These are phyloP conservation scores for Corynespora cassiicola DNA, from an alignment of 2,329 filamentous ascomycete genomes.

Conservation along the genomic window DNA sequence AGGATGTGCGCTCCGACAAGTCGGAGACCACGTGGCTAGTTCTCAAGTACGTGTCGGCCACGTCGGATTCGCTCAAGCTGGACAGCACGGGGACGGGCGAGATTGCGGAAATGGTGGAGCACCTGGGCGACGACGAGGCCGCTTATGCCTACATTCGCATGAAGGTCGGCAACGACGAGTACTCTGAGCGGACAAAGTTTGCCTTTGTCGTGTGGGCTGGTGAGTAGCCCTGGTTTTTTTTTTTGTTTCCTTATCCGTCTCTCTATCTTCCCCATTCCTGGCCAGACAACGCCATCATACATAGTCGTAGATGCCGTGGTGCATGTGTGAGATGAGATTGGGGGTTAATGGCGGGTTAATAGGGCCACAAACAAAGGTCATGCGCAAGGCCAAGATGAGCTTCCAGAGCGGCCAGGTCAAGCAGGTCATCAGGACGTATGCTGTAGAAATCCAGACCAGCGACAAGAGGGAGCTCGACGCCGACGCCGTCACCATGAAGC, in stretches of 20 bases:
- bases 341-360: not conserved
- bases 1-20: conserved; percentile 71
- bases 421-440: conserved; percentile 68
- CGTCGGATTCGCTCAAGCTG: conserved; percentile 64
- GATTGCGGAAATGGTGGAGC: conserved; percentile 62
- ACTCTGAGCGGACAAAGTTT: conserved; percentile 73
- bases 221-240: conserved; percentile 37
- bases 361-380: conserved; percentile 63
- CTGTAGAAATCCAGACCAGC: conserved; percentile 68
- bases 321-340: no score
- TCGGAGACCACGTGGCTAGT: conserved; percentile 71
- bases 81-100: conserved; percentile 66
- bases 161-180: conserved; percentile 75
- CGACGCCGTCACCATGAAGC: conserved; percentile 64
- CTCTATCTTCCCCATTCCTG: not conserved
- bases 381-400: conserved; percentile 73
- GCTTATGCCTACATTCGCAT: conserved; percentile 66
- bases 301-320: no score
- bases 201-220: conserved; percentile 73
- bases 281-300: not conserved
- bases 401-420: conserved; percentile 73
- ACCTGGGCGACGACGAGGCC: conserved; percentile 65
- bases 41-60: conserved; percentile 64
- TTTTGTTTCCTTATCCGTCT: not conserved
- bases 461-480: conserved; percentile 68